These are phyloP conservation scores for Colletotrichum melonis DNA, from an alignment of 2,329 filamentous ascomycete genomes.

Conservation along the genomic window DNA sequence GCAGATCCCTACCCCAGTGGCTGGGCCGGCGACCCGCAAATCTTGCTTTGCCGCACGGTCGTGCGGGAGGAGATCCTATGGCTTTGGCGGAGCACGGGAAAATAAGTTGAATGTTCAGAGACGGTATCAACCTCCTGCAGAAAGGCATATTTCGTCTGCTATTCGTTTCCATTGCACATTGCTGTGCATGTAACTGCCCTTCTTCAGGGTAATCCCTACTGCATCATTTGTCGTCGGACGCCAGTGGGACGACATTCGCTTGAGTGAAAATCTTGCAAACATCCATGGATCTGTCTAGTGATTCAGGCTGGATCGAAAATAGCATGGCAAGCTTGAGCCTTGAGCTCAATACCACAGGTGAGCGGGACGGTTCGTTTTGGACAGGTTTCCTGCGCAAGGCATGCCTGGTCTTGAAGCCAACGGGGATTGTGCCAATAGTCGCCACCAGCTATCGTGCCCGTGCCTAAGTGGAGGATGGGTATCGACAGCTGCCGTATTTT, in stretches of 20 bases:
- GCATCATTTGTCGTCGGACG: not conserved
- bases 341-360: not conserved
- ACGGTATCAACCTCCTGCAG: not conserved
- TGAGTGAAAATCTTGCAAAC: not conserved
- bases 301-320: not conserved
- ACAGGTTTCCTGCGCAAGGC: not conserved
- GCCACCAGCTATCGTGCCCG: slow-evolving; percentile 17
- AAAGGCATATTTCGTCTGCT: not conserved
- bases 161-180: not conserved
- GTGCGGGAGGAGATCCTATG: slow-evolving; percentile 16
- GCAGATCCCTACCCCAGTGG: slow-evolving; percentile 19
- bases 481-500: not conserved
- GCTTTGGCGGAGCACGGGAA: not conserved
- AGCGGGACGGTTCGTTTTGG: slow-evolving; percentile 8
- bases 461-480: not conserved
- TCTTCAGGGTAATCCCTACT: not conserved
- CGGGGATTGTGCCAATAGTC: slow-evolving; percentile 18
- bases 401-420: not conserved
- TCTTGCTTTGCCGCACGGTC: slow-evolving; percentile 20
- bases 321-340: slow-evolving; percentile 10
- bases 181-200: not conserved
- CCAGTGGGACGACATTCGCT: not conserved
- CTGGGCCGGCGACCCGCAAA: slow-evolving; percentile 21
- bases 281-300: not conserved
- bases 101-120: not conserved